Evolutionary conservation across 2,329 filamentous ascomycete genomes (phyloP).

Genomic region (Aspergillus versicolor): DNA sequence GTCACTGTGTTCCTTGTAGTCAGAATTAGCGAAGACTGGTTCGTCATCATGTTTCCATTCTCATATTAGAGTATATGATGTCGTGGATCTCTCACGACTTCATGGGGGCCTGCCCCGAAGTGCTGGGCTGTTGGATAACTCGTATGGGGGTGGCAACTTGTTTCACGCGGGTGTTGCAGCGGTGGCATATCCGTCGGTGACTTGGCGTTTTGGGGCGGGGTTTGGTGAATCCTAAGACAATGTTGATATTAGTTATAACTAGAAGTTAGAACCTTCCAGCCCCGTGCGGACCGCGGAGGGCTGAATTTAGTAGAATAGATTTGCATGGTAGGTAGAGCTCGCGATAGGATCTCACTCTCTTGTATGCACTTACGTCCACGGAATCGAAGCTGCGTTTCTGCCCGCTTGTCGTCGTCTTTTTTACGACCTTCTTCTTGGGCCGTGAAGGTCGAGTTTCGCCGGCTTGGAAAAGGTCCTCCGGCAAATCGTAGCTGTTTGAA

Average conservation of each 20-base stretch:
- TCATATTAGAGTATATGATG: conserved; percentile 2
- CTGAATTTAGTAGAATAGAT: conserved; percentile 22
- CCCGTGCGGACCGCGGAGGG: conserved; percentile 15
- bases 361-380: conserved; percentile 43
- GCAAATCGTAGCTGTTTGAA: conserved; percentile 71
- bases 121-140: conserved; percentile 11
- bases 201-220: conserved; percentile 34
- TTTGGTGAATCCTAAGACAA: conserved; percentile 28
- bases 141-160: neutral
- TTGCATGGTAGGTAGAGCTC: conserved; percentile 8
- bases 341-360: conserved; percentile 24
- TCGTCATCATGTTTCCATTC: conserved; percentile 18
- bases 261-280: conserved; percentile 21
- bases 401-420: conserved; percentile 33
- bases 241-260: conserved; percentile 34
- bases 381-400: conserved; percentile 42
- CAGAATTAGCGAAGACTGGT: conserved; percentile 24
- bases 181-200: conserved; percentile 27
- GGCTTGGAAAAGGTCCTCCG: conserved; percentile 80
- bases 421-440: conserved; percentile 54
- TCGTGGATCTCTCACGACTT: conserved; percentile 13
- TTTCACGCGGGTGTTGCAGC: conserved; percentile 34
- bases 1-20: conserved; percentile 17
- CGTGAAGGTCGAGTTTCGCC: conserved; percentile 70
- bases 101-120: conserved; percentile 33